phyloP scores from a whole-genome alignment of 192 early-diverging fungal genomes.

The Podila epigama region DNA sequence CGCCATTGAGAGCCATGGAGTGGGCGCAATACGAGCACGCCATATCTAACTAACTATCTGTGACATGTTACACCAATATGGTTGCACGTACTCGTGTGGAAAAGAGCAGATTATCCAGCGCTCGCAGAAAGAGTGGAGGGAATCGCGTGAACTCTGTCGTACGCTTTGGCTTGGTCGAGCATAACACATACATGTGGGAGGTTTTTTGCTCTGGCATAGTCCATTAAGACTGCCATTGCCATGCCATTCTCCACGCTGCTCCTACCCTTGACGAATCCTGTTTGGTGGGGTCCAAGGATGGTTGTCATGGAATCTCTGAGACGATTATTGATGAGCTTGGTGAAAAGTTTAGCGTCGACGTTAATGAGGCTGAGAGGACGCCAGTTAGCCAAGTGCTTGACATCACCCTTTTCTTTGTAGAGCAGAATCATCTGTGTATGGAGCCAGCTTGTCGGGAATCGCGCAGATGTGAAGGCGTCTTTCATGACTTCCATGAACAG shows the following conservation, averaged over 20 bases:
- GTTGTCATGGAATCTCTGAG: background rate
- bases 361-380: slow-evolving; percentile 10
- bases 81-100: too few species aligned
- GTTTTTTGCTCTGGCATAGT: too few species aligned
- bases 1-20: too few species aligned
- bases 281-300: slow-evolving; percentile 3
- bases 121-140: too few species aligned
- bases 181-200: too few species aligned
- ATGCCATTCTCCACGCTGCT: slow-evolving; percentile 25
- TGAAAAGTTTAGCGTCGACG: slow-evolving; percentile 12
- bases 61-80: too few species aligned
- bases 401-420: slow-evolving; percentile 25
- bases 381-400: slow-evolving; percentile 10
- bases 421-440: slow-evolving; percentile 29
- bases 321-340: background rate
- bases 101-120: too few species aligned
- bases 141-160: too few species aligned
- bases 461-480: background rate
- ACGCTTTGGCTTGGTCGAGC: too few species aligned
- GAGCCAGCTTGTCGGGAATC: slow-evolving; percentile 1
- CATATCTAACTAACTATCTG: too few species aligned
- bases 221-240: background rate
- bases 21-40: too few species aligned
- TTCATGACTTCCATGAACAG: too few species aligned
- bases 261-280: slow-evolving; percentile 12